Evolutionary conservation across 2,329 filamentous ascomycete genomes (phyloP), one percentile per base, ranked within the genome.

Genomic region (Talaromyces sp.): DNA sequence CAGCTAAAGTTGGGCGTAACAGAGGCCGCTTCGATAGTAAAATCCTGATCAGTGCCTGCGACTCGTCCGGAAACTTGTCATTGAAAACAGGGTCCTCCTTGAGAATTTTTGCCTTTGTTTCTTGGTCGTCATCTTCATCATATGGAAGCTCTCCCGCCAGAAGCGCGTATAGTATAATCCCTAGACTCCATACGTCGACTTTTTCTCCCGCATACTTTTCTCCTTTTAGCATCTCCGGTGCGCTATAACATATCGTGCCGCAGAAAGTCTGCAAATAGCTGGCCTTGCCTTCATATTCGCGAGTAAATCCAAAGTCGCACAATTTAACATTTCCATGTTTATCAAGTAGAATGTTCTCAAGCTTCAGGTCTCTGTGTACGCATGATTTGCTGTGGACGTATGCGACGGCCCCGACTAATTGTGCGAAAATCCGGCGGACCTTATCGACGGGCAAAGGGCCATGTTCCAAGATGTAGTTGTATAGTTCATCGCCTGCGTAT

Each of bases 181-280:
- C 93, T 74, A 93, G 90, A 78, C 94, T 98, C 95, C 95, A 99
- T 4, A 99, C 93, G 73, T 99, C 95, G 58, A 99, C 94, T 81
- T 97, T 98, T 81, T 97, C 93, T 31, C 93, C 94, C 0, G 93
- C 95, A 75, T 99, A 99, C 78, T 96, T 98, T 77, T 99, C 95
- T 45, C 93, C 95, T 77, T 95, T 97, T 47, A 99, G 84, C 95
- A 99, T 99, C 78, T 99, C 95, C 2, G 95, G 95, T 2, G 95
- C 95, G 63, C 93, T 97, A 79, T 99, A 99, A 80, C 94, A 98
- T 68, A 99, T 90, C 0, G 95, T 99, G 5, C 95, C 95, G 76
- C 95, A 99, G 79, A 97, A 99, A 1, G 95, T 99, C 78, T 98
- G 94, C 63, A 99, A 81, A 73, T 98, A 94, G 76, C 93, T 98